A percentile compares a stretch with the other conserved stretches of the same genome.
Conservation (phyloP, 1,284 basidiomycete genomes). For the Ceratobasidium sp. region DNA sequence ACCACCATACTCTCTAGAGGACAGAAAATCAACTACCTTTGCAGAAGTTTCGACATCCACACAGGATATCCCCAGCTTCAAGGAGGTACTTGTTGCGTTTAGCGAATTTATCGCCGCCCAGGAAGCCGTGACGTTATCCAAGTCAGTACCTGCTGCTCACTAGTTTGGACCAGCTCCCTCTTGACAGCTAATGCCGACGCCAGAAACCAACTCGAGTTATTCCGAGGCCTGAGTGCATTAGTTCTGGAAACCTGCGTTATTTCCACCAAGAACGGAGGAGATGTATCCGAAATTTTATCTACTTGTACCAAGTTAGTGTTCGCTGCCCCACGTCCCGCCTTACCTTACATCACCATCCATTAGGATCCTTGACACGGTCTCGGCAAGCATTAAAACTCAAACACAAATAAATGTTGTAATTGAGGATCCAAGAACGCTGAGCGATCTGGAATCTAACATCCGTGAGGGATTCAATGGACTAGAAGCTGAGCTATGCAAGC, state of each 20-base stretch:
- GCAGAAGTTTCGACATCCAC: slow-evolving; percentile 3
- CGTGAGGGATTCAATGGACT: neutral
- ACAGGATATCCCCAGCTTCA: neutral
- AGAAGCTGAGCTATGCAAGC: neutral
- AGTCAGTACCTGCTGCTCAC: neutral
- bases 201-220: slow-evolving; percentile 9
- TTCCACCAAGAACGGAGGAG: neutral
- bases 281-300: neutral
- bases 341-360: too few species aligned
- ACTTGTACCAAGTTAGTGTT: neutral
- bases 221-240: neutral
- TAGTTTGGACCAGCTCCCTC: too few species aligned
- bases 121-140: neutral
- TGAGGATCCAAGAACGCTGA: neutral
- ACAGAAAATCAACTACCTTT: neutral
- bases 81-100: neutral
- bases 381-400: neutral
- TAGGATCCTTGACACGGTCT: neutral
- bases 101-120: slow-evolving; percentile 4
- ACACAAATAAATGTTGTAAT: neutral
- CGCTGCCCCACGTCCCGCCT: neutral
- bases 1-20: neutral
- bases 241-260: neutral
- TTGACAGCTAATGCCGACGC: neutral
- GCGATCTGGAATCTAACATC: slow-evolving; percentile 5